Percentiles rank a stretch among this genome's conserved stretches.
phyloP scores from a whole-genome alignment of 2,329 filamentous ascomycete species.

The Eutypa lata region DNA sequence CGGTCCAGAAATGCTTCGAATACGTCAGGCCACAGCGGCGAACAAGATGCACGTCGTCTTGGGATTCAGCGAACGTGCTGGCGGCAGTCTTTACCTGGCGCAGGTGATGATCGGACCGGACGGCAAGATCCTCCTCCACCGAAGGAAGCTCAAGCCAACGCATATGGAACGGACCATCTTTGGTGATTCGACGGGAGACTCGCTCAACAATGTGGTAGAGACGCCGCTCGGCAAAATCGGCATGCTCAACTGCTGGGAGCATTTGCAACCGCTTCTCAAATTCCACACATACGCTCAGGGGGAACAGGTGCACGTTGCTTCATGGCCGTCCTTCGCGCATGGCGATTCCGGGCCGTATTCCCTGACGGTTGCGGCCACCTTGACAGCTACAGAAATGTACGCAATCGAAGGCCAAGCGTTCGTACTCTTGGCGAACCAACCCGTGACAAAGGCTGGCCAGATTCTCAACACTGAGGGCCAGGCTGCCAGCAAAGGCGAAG shows the following conservation, averaged over 20 bases:
- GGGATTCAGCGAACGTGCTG: slow-evolving; percentile 39
- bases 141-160: slow-evolving; percentile 51
- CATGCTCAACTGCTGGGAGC: slow-evolving; percentile 48
- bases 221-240: slow-evolving; percentile 40
- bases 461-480: slow-evolving; percentile 40
- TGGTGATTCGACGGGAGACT: slow-evolving; percentile 40
- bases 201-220: slow-evolving; percentile 38
- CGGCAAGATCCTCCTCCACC: slow-evolving; percentile 36
- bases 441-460: too few species aligned
- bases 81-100: slow-evolving; percentile 40
- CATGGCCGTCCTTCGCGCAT: slow-evolving; percentile 43
- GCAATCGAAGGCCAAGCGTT: slow-evolving; percentile 55
- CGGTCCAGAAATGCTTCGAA: slow-evolving; percentile 29
- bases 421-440: too few species aligned
- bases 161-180: slow-evolving; percentile 51
- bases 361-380: slow-evolving; percentile 13
- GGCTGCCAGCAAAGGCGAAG: slow-evolving; percentile 35
- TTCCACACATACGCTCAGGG: slow-evolving; percentile 41
- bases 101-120: slow-evolving; percentile 41
- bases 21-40: slow-evolving; percentile 31
- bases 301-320: slow-evolving; percentile 45
- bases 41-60: slow-evolving; percentile 36
- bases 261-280: slow-evolving; percentile 47
- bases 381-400: slow-evolving; percentile 40
- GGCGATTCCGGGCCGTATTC: too few species aligned